Base-by-base conservation (phyloP, 352 stramenopile genomes). In the Globisporangium viniferum region DNA sequence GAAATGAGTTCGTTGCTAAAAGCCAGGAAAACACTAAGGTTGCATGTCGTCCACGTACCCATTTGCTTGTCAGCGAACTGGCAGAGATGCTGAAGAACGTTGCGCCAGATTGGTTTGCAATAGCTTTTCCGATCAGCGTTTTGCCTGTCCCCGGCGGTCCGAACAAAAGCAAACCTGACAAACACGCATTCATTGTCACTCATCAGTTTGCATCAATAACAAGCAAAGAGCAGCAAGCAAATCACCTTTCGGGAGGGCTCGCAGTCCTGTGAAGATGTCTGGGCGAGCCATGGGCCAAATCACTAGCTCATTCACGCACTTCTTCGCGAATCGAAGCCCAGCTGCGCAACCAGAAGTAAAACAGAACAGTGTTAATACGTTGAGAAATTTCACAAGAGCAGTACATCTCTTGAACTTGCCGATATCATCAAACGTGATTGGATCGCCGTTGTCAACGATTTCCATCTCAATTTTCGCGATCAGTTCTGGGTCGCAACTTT, bases 71-170 rank as follows among this genome's bases (percentile, higher is more conserved):
- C 18, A 99, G 79, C 0, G 97, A 99, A 57, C 97, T 99, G 46
- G 97, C 97, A 5, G 97, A 99, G 68, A 99, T 99, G 61, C 85
- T 98, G 79, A 99, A 99, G 69, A 99, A 99, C 0, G 97, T 99
- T 5, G 98, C 98, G 18, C 94, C 92, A 46, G 88, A 98, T 76
- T 99, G 90, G 71, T 97, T 97, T 20, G 98, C 98, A 73, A 99
- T 99, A 0, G 98, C 98, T 78, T 99, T 99, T 54, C 97, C 98
- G 65, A 99, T 99, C 57, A 99, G 71, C 2, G 97, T 99, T 85
- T 99, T 99, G 35, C 98, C 90, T 33, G 97, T 98, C 10, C 96
- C 96, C 2, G 96, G 96, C 9, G 96, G 96, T 2, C 97, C 96
- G 74, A 98, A 99, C 6, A 99, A 66, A 24, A 99, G 74, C n/a